A percentile compares a stretch with the other conserved stretches of the same genome.
These are phyloP conservation scores for Sisymbrium altissimum DNA, from an alignment of 345 rosid species.

Conservation along the genomic window DNA sequence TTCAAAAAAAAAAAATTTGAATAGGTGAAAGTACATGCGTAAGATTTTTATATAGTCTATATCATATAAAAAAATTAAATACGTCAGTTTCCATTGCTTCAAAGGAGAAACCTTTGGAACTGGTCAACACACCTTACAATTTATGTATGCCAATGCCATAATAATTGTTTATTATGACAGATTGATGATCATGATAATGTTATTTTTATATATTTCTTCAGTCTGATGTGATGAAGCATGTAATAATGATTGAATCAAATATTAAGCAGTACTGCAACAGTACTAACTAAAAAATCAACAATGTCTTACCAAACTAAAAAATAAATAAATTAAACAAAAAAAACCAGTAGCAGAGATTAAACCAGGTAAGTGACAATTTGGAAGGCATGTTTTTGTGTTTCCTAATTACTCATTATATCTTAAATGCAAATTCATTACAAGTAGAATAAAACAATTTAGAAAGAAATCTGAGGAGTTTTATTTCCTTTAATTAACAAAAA, in stretches of 20 bases:
- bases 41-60: neutral
- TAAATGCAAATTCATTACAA: slow-evolving; percentile 6
- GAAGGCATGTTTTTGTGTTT: slow-evolving; percentile 21
- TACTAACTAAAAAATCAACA: neutral
- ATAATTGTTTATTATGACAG: neutral
- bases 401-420: neutral
- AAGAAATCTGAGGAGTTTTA: neutral
- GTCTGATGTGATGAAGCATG: slow-evolving; percentile 15
- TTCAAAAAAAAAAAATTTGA: neutral
- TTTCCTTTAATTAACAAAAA: slow-evolving; percentile 11
- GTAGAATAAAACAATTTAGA: slow-evolving; percentile 1
- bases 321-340: neutral
- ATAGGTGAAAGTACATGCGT: slow-evolving; percentile 1
- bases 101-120: neutral
- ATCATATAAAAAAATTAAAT: neutral
- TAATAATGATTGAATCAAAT: slow-evolving; percentile 14
- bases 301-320: neutral
- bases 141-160: neutral
- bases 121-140: slow-evolving; percentile 17
- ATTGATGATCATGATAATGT: neutral
- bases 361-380: slow-evolving; percentile 14
- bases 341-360: neutral
- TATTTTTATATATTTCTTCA: neutral
- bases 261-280: neutral
- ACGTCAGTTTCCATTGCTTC: neutral